Conservation (phyloP, 768 basidiomycete genomes). For the Gloeostereum incarnatum region DNA sequence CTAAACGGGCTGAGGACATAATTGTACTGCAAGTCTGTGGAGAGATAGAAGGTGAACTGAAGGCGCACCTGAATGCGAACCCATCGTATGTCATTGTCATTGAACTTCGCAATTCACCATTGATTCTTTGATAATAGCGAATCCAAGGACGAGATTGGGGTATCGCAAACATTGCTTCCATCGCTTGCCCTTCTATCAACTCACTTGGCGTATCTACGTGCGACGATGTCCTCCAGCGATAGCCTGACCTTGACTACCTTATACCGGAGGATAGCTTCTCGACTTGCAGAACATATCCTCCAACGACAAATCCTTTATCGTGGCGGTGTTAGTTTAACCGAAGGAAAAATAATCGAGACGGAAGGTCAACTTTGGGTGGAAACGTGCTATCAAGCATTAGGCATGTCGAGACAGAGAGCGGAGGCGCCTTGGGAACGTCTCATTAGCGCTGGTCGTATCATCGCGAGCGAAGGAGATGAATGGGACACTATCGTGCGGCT, state of each 20-base stretch:
- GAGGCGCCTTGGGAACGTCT: constrained; percentile 74
- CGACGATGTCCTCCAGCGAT: constrained; percentile 50
- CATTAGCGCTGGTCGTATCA: constrained; percentile 58
- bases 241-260: constrained; percentile 48
- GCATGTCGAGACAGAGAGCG: constrained; percentile 36
- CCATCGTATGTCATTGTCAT: constrained; percentile 23
- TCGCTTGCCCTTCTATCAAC: constrained; percentile 77
- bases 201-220: constrained; percentile 60
- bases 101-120: neutral
- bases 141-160: constrained; percentile 27
- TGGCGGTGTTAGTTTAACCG: constrained; percentile 50
- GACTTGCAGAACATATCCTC: constrained; percentile 68
- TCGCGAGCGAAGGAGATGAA: constrained; percentile 46
- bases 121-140: constrained; percentile 12
- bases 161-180: constrained; percentile 65
- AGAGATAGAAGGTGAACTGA: constrained; percentile 74
- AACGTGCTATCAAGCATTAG: constrained; percentile 57
- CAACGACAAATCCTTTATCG: constrained; percentile 79
- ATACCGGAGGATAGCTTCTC: constrained; percentile 67
- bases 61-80: constrained; percentile 55
- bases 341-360: constrained; percentile 52
- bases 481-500: constrained; percentile 37
- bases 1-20: constrained; percentile 77
- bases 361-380: constrained; percentile 84
- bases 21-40: constrained; percentile 72